Percentiles rank a stretch among this genome's conserved stretches.
Conservation (phyloP, 2,329 filamentous ascomycete species). For the Alternaria incomplexa region DNA sequence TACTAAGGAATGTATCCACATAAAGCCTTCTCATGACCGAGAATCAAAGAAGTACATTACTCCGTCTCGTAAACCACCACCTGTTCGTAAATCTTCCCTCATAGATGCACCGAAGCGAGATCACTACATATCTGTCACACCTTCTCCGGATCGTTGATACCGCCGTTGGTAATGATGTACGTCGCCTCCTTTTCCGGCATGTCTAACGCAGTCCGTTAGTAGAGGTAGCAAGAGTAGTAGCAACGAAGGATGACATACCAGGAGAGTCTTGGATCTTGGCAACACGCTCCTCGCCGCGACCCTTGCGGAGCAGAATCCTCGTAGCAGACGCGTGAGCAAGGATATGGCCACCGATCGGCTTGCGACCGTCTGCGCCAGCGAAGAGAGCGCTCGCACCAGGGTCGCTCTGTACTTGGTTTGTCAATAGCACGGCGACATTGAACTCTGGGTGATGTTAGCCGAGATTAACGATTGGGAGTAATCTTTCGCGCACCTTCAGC, state of each 20-base stretch:
- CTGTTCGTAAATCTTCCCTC: not conserved
- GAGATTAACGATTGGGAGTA: no score
- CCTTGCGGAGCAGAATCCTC: constrained; percentile 69
- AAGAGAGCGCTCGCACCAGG: constrained; percentile 72
- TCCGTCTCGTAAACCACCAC: not conserved
- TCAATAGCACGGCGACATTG: constrained; percentile 65
- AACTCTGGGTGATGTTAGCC: constrained; percentile 57
- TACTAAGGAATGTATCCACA: not conserved
- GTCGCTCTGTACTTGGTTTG: constrained; percentile 75
- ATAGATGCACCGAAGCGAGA: not conserved
- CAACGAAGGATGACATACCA: constrained; percentile 51
- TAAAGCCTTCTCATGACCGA: no score
- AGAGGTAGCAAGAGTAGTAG: constrained; percentile 12
- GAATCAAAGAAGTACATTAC: not conserved
- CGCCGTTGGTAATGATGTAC: constrained; percentile 73
- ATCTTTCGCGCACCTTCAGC: constrained; percentile 59
- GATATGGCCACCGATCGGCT: constrained; percentile 71
- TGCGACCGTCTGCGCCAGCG: constrained; percentile 70
- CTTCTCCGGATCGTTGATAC: constrained; percentile 72
- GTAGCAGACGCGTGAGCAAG: constrained; percentile 73
- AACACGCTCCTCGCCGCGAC: constrained; percentile 71
- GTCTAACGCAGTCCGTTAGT: constrained; percentile 53
- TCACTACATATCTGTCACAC: constrained; percentile 43
- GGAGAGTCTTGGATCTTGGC: constrained; percentile 73
- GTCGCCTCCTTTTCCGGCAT: constrained; percentile 73